Conservation (phyloP, 192 early-diverging fungal genomes). For the Endogone sp. region DNA sequence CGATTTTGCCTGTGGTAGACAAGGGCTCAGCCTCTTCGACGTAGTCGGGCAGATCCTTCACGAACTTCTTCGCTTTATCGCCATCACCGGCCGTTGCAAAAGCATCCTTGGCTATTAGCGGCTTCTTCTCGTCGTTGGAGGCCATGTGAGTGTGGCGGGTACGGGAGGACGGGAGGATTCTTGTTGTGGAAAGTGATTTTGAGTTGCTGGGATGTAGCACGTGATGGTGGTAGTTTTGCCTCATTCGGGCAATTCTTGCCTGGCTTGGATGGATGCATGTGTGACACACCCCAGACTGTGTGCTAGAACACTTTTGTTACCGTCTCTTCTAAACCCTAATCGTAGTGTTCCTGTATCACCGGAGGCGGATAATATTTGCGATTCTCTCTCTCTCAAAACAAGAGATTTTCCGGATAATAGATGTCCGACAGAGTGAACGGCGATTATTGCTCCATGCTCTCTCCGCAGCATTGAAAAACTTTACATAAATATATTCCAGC, state of each 20-base stretch:
- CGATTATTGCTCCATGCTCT: too few species aligned
- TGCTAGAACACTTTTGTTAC: too few species aligned
- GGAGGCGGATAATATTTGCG: too few species aligned
- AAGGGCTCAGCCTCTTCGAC: not conserved
- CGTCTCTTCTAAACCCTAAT: too few species aligned
- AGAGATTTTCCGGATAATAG: too few species aligned
- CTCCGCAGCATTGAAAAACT: too few species aligned
- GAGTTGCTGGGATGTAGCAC: not conserved
- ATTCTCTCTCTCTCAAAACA: too few species aligned
- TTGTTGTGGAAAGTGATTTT: not conserved
- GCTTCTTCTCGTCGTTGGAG: not conserved
- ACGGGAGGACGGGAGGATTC: not conserved
- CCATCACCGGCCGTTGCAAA: not conserved
- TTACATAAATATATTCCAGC: too few species aligned
- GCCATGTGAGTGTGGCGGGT: not conserved
- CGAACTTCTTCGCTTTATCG: not conserved
- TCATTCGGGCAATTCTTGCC: not conserved
- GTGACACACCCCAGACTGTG: too few species aligned
- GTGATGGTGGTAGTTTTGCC: not conserved
- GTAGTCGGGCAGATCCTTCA: not conserved
- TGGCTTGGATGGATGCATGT: not conserved
- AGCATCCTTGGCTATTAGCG: not conserved
- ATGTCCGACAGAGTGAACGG: too few species aligned
- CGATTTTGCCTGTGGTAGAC: not conserved
- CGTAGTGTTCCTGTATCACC: too few species aligned